These are phyloP conservation scores for Penicillium subrubescens DNA, from an alignment of 495 filamentous ascomycete species.

Conservation along the genomic window DNA sequence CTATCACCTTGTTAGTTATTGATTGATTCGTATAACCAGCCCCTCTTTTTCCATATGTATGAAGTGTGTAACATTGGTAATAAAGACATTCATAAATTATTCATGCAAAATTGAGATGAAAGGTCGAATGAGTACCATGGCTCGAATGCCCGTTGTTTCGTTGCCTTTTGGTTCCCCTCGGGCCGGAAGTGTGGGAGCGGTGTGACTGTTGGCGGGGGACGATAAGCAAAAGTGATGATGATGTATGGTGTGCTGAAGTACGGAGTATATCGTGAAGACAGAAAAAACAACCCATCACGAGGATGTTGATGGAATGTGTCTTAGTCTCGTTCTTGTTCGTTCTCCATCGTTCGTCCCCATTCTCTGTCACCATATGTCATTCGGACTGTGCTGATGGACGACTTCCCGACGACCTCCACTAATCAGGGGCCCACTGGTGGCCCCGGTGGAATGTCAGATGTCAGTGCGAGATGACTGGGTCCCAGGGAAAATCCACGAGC, in stretches of 20 bases:
- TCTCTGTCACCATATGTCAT: constrained; percentile 13
- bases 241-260: not conserved
- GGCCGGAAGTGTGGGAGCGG: constrained; percentile 25
- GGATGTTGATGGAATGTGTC: constrained; percentile 1
- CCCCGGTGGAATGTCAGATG: constrained; percentile 32
- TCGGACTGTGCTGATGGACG: constrained; percentile 2
- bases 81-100: constrained; percentile 1
- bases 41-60: constrained; percentile 3
- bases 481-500: not conserved
- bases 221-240: not conserved
- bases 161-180: not conserved
- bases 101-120: constrained; percentile 12
- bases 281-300: not conserved
- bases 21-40: not conserved
- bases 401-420: not conserved
- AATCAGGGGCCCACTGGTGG: not conserved
- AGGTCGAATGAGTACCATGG: constrained; percentile 29
- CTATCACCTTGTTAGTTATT: not conserved
- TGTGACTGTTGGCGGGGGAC: constrained; percentile 18
- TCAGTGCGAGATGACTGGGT: constrained; percentile 35
- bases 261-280: not conserved
- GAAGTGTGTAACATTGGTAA: not conserved
- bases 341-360: constrained; percentile 1
- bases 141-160: constrained; percentile 10
- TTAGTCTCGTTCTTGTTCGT: not conserved